Percentiles rank a stretch among this genome's conserved stretches.
phyloP scores from a whole-genome alignment of 1,284 basidiomycete genomes.

The Caloboletus firmus region DNA sequence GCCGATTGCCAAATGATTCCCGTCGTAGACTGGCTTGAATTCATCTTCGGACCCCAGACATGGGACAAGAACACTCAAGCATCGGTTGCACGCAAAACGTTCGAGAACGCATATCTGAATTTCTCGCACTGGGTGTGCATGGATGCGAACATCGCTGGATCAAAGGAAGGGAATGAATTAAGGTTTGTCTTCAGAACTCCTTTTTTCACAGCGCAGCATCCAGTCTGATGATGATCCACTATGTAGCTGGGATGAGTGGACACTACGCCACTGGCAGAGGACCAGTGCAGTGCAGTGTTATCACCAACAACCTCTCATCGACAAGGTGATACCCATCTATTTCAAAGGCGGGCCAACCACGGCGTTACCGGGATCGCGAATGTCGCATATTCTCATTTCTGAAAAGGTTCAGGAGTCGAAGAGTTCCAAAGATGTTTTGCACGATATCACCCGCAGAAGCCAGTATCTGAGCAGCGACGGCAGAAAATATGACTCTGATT shows the following conservation, averaged over 20 bases:
- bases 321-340: conserved; percentile 11
- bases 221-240: background rate
- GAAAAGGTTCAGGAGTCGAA: background rate
- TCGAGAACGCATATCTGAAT: conserved; percentile 11
- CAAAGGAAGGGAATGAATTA: background rate
- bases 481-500: background rate
- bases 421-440: background rate
- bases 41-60: conserved; percentile 5
- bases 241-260: conserved; percentile 4
- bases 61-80: background rate
- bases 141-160: background rate
- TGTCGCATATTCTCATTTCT: conserved; percentile 15
- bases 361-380: background rate
- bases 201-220: background rate
- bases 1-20: conserved; percentile 7
- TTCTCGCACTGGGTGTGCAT: conserved; percentile 19
- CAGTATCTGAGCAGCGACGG: background rate
- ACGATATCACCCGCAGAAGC: background rate
- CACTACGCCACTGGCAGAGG: conserved; percentile 9
- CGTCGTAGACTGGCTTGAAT: conserved; percentile 10
- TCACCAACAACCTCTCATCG: background rate
- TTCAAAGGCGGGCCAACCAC: background rate
- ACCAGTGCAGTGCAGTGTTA: conserved; percentile 18
- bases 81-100: background rate
- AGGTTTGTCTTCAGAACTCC: background rate